These are phyloP conservation scores for Nakazawaea laoshanensis DNA, from an alignment of 805 yeast genomes.

Conservation along the genomic window DNA sequence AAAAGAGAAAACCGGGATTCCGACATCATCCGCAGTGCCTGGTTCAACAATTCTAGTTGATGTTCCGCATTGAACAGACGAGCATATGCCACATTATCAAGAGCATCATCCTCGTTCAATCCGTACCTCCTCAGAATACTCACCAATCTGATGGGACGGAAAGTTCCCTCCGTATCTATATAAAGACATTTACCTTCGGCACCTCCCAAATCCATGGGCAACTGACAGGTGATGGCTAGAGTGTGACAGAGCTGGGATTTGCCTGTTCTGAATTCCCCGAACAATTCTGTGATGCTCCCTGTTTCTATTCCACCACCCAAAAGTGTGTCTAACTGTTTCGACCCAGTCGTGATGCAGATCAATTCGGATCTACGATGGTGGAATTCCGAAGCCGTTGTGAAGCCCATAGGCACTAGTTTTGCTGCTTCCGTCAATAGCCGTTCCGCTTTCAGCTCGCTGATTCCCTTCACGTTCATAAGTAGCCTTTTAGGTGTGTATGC, in stretches of 20 bases:
- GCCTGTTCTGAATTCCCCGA: conserved; percentile 97
- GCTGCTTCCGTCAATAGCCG: conserved; percentile 75
- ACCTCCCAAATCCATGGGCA: conserved; percentile 95
- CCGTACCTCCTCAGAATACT: conserved; percentile 91
- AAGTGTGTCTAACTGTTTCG: conserved; percentile 85
- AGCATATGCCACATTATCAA: conserved; percentile 95
- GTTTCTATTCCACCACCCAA: conserved; percentile 97
- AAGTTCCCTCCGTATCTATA: conserved; percentile 96
- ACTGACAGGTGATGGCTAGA: conserved; percentile 90
- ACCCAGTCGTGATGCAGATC: conserved; percentile 91
- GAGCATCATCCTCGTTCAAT: conserved; percentile 84
- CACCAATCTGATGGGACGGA: conserved; percentile 83
- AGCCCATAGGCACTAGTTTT: conserved; percentile 87
- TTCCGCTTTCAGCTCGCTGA: conserved; percentile 93
- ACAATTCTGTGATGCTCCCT: conserved; percentile 91
- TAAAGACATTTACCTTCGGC: conserved; percentile 97
- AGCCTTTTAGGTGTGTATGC: conserved; percentile 89
- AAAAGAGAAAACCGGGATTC: conserved; percentile 83
- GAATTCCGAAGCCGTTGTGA: conserved; percentile 93
- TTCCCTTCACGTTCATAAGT: conserved; percentile 75
- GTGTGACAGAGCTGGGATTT: conserved; percentile 97
- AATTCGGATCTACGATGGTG: conserved; percentile 84
- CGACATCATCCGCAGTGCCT: conserved; percentile 95
- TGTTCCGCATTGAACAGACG: conserved; percentile 97
- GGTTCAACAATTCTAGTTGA: conserved; percentile 75